Base-by-base conservation (phyloP, 148 eudicot species). In the Fagopyrum homotropicum region DNA sequence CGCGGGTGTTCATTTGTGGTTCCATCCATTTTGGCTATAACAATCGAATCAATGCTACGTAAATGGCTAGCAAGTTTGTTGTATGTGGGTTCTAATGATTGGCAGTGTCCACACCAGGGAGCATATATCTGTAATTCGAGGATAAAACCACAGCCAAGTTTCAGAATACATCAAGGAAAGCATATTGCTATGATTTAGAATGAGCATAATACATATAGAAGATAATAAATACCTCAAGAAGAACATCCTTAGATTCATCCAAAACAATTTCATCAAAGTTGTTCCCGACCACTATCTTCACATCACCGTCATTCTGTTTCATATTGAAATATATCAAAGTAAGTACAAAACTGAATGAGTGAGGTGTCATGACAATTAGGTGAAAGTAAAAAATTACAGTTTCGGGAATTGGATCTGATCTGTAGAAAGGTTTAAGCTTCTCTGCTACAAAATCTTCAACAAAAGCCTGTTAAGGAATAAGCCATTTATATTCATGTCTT, bases 31-130 rank as follows among this genome's bases (percentile, higher is more conserved):
- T 94, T 94, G 79, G 98, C 96, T 71, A 94, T 77, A 48, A 87
- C 85, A 70, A 94, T 81, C 54, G 98, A 94, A 47, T 94, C 88
- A 49, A 94, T 79, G 59, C 86, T 86, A 48, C 86, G 89, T 73
- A 94, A 81, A 86, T 91, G 95, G 54, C 82, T 88, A 44, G 93
- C 98, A 49, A 94, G 98, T 73, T 89, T 91, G 82, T 90, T 90
- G 89, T 89, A 94, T 17, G 87, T 91, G 45, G 96, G 96, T 75
- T 94, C 96, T 30, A 94, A 84, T 59, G 95, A 73, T 88, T 94
- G 97, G 81, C 98, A 94, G 80, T 94, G 97, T 43, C 93, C 97
- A 76, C 98, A 94, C 98, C 96, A 91, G 45, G 98, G 91, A 82
- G 98, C 97, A 72, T 89, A 94, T 6, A 94, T 82, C 98, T 94